Base-by-base conservation (phyloP, 2,329 filamentous ascomycete species). In the Fusarium buharicum region DNA sequence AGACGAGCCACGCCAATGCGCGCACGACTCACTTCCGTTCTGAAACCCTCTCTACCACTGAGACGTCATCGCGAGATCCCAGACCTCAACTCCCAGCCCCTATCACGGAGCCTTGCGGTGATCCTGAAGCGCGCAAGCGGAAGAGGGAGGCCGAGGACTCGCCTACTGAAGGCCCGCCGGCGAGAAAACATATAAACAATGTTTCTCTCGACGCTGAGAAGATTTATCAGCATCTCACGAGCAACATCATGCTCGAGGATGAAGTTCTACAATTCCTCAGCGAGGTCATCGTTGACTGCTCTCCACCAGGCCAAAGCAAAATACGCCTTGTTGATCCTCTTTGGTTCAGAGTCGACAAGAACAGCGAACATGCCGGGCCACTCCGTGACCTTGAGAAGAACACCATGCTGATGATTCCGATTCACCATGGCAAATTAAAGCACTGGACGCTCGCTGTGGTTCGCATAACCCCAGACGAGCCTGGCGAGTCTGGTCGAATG, bases 381-480 rank as follows among this genome's bases (percentile, higher is more conserved):
- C 22, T 24, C 12, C 50, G 34, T 3, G 31, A 22, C 3, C 14
- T 61, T 2, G 36, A 54, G 0, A 9, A 12, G 2, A 12, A 20
- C 17, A 34, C 13, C 4, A 28, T 38, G 6, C 13, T 56, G n/a
- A 46, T 45, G 11, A 51, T 62, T 13, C 11, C 30, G 0, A 51
- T 62, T 5, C 50, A 62, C 16, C 50, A 62, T 6, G 11, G 2
- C 2, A 30, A 18, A 4, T 9, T 45, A 0, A 34, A 47, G n/a
- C 51, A 55, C 14, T 55, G 51, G 51, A 31, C 51, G 4, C 27
- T 55, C 3, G 51, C 27, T 12, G 20, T 55, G 5, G 16, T 52
- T 1, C 27, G 30, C 1, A 24, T 52, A 2, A 34, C 33, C 2
- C 10, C 16, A 1, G 20, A 8, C 22, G 22, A 24, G 6, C 8